Conservation (phyloP, 768 basidiomycete genomes). For the Ephemerocybe angulata region DNA sequence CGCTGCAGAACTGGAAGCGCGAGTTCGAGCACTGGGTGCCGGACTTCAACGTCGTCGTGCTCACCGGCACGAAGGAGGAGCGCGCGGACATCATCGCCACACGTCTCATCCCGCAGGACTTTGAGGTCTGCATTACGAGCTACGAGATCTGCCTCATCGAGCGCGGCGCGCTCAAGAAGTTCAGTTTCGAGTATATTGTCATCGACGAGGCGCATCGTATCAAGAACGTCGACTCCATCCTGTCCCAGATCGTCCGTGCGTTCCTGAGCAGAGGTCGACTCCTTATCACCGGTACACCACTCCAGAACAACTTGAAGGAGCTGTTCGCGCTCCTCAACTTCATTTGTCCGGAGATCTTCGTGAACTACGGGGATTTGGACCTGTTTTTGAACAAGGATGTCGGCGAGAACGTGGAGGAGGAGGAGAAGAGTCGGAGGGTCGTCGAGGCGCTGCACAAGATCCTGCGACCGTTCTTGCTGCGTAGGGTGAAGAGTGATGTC, state of each 20-base stretch:
- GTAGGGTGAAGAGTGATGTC: slow-evolving; percentile 94
- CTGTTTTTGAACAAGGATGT: slow-evolving; percentile 91
- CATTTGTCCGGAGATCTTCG: slow-evolving; percentile 95
- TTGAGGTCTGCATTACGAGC: slow-evolving; percentile 92
- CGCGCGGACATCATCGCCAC: slow-evolving; percentile 76
- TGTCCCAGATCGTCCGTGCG: slow-evolving; percentile 89
- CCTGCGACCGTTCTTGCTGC: slow-evolving; percentile 86
- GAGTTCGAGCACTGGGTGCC: slow-evolving; percentile 93
- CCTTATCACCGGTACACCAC: slow-evolving; percentile 93
- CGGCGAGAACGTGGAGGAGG: slow-evolving; percentile 58
- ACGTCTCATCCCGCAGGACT: slow-evolving; percentile 79
- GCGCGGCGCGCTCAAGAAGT: slow-evolving; percentile 87
- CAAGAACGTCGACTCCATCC: slow-evolving; percentile 96
- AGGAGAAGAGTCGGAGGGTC: slow-evolving; percentile 85
- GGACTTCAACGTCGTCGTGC: slow-evolving; percentile 74
- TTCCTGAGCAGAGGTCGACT: slow-evolving; percentile 87
- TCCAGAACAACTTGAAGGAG: slow-evolving; percentile 97
- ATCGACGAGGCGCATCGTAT: slow-evolving; percentile 99
- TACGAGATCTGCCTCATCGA: slow-evolving; percentile 96
- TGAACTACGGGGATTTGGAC: slow-evolving; percentile 87
- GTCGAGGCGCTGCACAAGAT: slow-evolving; percentile 98
- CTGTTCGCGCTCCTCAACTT: slow-evolving; percentile 91
- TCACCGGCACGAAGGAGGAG: slow-evolving; percentile 89
- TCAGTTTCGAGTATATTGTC: slow-evolving; percentile 95
- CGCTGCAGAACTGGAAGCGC: slow-evolving; percentile 93